phyloP scores from a whole-genome alignment of 495 filamentous ascomycete genomes.

The Penicillium chermesinum region DNA sequence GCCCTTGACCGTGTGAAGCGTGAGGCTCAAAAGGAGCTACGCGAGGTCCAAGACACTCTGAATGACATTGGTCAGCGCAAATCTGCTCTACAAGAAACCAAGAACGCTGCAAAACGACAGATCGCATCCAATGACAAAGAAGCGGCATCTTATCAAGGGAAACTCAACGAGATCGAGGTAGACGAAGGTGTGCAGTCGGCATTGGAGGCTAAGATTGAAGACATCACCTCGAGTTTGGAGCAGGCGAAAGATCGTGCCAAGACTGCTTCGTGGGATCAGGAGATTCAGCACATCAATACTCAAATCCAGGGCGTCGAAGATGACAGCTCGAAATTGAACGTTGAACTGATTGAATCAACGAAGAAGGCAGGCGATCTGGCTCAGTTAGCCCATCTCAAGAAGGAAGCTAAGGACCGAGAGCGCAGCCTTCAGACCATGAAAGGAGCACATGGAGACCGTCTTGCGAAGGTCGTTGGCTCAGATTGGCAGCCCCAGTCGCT shows the following conservation, averaged over 20 bases:
- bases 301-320: constrained; percentile 64
- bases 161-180: constrained; percentile 63
- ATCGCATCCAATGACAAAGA: constrained; percentile 67
- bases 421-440: constrained; percentile 70
- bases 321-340: constrained; percentile 59
- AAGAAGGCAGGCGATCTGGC: constrained; percentile 73
- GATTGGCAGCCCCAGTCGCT: constrained; percentile 66
- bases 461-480: constrained; percentile 55
- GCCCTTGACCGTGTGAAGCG: constrained; percentile 67
- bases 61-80: constrained; percentile 65
- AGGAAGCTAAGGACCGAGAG: constrained; percentile 65
- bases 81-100: constrained; percentile 63
- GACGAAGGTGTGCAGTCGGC: constrained; percentile 79
- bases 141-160: constrained; percentile 53
- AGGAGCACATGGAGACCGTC: constrained; percentile 63
- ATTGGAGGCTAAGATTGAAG: constrained; percentile 65
- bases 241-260: constrained; percentile 57
- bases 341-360: constrained; percentile 75
- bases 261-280: constrained; percentile 59
- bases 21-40: constrained; percentile 65
- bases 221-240: constrained; percentile 58
- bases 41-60: constrained; percentile 59
- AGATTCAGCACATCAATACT: constrained; percentile 56
- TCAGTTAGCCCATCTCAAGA: constrained; percentile 69
- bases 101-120: constrained; percentile 60